Conservation (phyloP, 441 rosid genomes). For the Eutrema salsugineum region DNA sequence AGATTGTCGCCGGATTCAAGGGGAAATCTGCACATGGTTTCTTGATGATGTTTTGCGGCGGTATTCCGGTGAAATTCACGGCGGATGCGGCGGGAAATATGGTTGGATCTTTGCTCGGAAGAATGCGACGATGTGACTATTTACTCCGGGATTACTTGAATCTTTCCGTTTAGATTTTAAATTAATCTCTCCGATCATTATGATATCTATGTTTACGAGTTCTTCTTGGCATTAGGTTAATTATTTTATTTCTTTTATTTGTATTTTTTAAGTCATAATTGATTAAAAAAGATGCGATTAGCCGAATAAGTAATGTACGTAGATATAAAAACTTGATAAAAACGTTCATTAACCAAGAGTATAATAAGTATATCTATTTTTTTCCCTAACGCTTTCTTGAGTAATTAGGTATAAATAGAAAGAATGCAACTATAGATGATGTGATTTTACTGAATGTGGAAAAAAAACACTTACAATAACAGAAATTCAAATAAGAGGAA, state of each 20-base stretch:
- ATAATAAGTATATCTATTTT: too few species aligned
- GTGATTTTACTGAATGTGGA: not conserved
- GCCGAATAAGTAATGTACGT: too few species aligned
- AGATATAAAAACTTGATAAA: too few species aligned
- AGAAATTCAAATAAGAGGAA: too few species aligned
- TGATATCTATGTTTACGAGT: not conserved
- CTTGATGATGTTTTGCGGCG: not conserved
- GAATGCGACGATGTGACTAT: conserved; percentile 16
- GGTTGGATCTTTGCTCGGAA: conserved; percentile 15
- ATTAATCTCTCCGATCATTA: not conserved
- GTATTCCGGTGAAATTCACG: conserved; percentile 11
- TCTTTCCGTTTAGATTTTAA: not conserved
- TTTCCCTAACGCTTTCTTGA: too few species aligned
- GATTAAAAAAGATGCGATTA: too few species aligned
- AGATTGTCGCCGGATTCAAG: not conserved
- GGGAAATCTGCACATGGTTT: not conserved
- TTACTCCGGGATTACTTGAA: not conserved
- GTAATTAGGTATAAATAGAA: too few species aligned
- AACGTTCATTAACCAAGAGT: too few species aligned
- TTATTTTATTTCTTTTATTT: not conserved
- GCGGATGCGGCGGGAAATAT: not conserved
- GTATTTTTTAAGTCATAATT: too few species aligned
- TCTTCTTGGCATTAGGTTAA: not conserved
- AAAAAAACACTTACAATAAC: too few species aligned
- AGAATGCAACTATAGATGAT: too few species aligned